phyloP scores from a whole-genome alignment of 768 basidiomycete species.

The Lactarius vividus region DNA sequence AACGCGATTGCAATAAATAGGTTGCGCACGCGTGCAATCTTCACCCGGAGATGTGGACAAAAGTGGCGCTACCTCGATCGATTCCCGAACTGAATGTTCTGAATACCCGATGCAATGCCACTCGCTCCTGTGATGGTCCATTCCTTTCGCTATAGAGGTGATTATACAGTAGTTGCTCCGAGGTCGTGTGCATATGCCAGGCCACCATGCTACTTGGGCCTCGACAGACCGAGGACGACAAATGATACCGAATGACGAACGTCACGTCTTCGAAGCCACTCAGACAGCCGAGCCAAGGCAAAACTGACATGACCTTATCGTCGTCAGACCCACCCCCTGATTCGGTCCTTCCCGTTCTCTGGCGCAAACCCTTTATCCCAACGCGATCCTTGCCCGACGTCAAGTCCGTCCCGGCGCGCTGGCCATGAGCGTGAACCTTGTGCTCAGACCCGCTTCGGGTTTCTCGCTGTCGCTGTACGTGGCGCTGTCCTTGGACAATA shows the following conservation, averaged over 20 bases:
- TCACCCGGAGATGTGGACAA: slow-evolving; percentile 10
- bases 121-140: neutral
- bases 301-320: neutral
- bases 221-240: neutral
- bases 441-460: neutral
- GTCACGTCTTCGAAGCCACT: neutral
- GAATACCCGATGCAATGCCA: neutral
- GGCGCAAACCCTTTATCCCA: slow-evolving; percentile 6
- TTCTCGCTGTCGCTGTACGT: neutral
- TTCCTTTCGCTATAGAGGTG: neutral
- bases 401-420: slow-evolving; percentile 1
- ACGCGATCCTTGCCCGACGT: neutral
- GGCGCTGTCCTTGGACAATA: neutral
- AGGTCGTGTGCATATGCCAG: neutral
- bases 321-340: neutral
- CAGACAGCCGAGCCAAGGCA: neutral
- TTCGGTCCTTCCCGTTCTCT: neutral
- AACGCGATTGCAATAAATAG: neutral
- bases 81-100: neutral
- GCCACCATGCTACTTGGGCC: neutral
- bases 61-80: slow-evolving; percentile 6
- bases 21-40: neutral
- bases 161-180: neutral
- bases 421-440: neutral
- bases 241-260: neutral